Conservation (phyloP, 441 rosid genomes). For the Eutrema salsugineum region DNA sequence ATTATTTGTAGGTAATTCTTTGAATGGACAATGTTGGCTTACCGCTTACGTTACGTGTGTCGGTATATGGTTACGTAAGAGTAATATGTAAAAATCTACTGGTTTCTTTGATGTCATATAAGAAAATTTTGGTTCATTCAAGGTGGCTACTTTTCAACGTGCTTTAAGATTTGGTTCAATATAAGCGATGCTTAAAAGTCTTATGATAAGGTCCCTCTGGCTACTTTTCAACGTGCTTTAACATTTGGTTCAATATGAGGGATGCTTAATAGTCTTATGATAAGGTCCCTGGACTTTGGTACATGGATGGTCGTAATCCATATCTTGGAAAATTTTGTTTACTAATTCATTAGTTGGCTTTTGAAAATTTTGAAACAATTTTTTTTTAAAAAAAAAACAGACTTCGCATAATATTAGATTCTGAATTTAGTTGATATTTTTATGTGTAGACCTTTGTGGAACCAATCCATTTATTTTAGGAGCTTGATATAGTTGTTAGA, state of each 20-base stretch:
- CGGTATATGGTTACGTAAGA: background rate
- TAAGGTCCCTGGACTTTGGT: background rate
- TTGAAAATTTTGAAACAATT: no score
- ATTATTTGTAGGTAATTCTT: background rate
- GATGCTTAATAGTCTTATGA: no score
- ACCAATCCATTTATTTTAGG: no score
- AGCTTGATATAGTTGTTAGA: no score
- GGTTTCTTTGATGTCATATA: background rate
- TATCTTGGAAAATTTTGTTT: background rate
- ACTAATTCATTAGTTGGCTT: no score
- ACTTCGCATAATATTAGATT: no score
- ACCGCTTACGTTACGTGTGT: background rate
- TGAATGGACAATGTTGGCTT: background rate
- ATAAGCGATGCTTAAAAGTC: background rate
- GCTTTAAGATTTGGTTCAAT: background rate
- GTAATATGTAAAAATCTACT: background rate
- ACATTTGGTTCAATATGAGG: background rate
- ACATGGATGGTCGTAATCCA: background rate
- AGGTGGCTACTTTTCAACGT: background rate
- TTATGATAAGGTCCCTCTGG: background rate
- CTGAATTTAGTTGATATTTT: no score
- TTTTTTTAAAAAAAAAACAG: no score
- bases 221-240: background rate
- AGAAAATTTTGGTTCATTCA: background rate
- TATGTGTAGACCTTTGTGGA: no score